These are phyloP conservation scores for Ascochyta pisi DNA, from an alignment of 2,329 filamentous ascomycete genomes.

Conservation along the genomic window DNA sequence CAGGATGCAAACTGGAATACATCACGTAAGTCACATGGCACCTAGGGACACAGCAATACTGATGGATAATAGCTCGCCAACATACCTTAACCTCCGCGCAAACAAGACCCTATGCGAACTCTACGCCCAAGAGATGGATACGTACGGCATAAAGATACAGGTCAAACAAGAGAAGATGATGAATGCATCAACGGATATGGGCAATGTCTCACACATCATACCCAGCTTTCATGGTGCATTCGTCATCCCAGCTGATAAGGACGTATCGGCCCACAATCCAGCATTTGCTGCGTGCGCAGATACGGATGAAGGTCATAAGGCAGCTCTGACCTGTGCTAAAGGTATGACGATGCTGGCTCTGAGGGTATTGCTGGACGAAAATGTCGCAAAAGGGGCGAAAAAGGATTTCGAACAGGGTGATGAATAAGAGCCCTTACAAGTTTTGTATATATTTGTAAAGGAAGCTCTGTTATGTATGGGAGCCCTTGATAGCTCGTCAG, in stretches of 20 bases:
- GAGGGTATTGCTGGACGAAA: constrained; percentile 25
- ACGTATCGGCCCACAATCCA: constrained; percentile 51
- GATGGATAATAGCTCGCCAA: constrained; percentile 34
- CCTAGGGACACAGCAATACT: neutral
- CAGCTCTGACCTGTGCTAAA: constrained; percentile 56
- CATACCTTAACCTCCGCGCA: constrained; percentile 56
- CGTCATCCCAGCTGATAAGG: constrained; percentile 49
- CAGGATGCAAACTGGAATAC: constrained; percentile 41
- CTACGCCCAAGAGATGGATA: constrained; percentile 56
- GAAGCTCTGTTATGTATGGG: too few species aligned
- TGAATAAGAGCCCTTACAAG: neutral
- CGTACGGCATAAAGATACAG: constrained; percentile 49
- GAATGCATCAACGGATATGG: constrained; percentile 31
- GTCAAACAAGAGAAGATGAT: constrained; percentile 49
- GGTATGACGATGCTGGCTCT: constrained; percentile 50
- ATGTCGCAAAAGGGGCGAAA: constrained; percentile 18
- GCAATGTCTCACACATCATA: constrained; percentile 24
- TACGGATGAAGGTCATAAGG: constrained; percentile 48
- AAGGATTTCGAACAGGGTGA: constrained; percentile 25
- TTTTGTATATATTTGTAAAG: neutral
- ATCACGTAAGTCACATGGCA: constrained; percentile 37
- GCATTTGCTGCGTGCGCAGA: constrained; percentile 56
- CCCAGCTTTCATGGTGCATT: constrained; percentile 58
- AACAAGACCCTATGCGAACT: constrained; percentile 55
- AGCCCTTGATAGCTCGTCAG: too few species aligned